These are phyloP conservation scores for Epichloe uncinata DNA, from an alignment of 2,329 filamentous ascomycete species.

Conservation along the genomic window DNA sequence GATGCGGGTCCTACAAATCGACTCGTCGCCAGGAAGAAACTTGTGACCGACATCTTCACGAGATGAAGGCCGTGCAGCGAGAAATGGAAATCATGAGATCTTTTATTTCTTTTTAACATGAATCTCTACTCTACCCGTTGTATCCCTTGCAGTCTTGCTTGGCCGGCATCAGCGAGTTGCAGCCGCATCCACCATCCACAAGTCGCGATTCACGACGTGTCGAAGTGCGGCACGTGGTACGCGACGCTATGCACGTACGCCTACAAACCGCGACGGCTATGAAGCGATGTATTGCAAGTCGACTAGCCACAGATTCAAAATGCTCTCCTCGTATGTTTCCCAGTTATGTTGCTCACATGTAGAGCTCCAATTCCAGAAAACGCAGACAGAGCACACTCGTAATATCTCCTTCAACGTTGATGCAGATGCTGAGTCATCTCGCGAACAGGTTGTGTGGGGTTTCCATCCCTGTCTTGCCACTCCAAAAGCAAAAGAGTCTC, in stretches of 20 bases:
- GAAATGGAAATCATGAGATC: too few relatives aligned
- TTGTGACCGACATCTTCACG: too few relatives aligned
- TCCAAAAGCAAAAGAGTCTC: neutral
- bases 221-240: neutral
- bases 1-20: neutral
- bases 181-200: neutral
- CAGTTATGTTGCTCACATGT: too few relatives aligned
- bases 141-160: neutral
- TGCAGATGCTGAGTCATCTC: conserved; percentile 1
- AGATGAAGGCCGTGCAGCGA: too few relatives aligned
- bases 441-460: neutral
- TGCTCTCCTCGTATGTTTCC: too few relatives aligned
- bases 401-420: neutral
- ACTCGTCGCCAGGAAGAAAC: too few relatives aligned
- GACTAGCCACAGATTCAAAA: too few relatives aligned
- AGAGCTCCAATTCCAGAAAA: too few relatives aligned
- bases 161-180: neutral
- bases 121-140: neutral
- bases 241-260: neutral
- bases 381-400: too few relatives aligned
- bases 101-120: too few relatives aligned
- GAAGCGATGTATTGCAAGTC: too few relatives aligned
- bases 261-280: neutral
- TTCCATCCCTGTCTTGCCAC: neutral
- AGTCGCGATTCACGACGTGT: neutral